phyloP scores from a whole-genome alignment of 495 filamentous ascomycete genomes.

The Venustampulla echinocandica region DNA sequence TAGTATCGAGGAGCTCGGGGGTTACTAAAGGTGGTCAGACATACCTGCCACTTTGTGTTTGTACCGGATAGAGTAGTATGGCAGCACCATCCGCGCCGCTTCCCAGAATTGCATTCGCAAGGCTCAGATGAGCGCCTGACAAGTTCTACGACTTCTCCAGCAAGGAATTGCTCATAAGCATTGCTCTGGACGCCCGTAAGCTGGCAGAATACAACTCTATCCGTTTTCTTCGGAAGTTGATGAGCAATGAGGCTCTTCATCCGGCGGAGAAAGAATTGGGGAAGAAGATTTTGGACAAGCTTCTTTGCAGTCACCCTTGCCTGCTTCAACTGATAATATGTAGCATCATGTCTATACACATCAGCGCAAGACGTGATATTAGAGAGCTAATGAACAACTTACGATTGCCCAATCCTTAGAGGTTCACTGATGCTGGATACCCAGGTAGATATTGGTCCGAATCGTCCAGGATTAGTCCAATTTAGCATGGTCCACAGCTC shows the following conservation, averaged over 20 bases:
- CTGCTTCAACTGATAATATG: constrained; percentile 66
- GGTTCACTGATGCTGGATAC: constrained; percentile 66
- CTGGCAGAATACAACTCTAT: constrained; percentile 84
- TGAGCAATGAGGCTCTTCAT: constrained; percentile 91
- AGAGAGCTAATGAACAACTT: constrained; percentile 1
- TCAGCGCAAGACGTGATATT: not conserved
- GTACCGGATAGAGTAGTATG: constrained; percentile 47
- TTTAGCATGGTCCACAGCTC: constrained; percentile 95
- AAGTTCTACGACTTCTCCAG: constrained; percentile 58
- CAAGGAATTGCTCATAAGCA: constrained; percentile 76
- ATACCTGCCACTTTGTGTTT: constrained; percentile 52
- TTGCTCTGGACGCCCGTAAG: constrained; percentile 73
- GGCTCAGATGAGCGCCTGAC: constrained; percentile 56
- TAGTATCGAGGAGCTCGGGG: not conserved
- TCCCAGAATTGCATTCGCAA: constrained; percentile 63
- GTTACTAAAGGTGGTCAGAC: not conserved
- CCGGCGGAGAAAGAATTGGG: constrained; percentile 83
- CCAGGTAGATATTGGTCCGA: constrained; percentile 76
- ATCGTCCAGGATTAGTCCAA: constrained; percentile 87
- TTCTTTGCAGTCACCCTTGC: constrained; percentile 77
- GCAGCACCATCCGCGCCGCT: constrained; percentile 80
- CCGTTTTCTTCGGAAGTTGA: constrained; percentile 92
- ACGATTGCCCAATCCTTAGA: constrained; percentile 72
- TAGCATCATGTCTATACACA: constrained; percentile 67
- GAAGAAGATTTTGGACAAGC: constrained; percentile 80